These are phyloP conservation scores for Citrus unshiu DNA, from an alignment of 345 rosid genomes.

Conservation along the genomic window DNA sequence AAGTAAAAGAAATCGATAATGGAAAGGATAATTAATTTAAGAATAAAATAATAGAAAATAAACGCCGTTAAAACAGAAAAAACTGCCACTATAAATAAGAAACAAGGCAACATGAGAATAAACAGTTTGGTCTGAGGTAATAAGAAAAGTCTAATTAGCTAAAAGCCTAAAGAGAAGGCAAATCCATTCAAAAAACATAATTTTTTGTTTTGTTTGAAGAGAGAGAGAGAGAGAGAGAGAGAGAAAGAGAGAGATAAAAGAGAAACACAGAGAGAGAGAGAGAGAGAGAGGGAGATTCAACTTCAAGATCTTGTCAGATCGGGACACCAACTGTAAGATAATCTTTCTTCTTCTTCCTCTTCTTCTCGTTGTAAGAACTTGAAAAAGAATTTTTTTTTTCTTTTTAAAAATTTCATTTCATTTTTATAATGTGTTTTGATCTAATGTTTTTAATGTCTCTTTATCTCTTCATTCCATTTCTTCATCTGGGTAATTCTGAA, in stretches of 20 bases:
- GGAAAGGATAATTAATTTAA: neutral
- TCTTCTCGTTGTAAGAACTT: neutral
- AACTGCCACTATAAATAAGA: slow-evolving; percentile 28
- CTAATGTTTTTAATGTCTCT: slow-evolving; percentile 9
- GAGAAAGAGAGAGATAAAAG: slow-evolving; percentile 12
- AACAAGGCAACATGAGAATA: slow-evolving; percentile 20
- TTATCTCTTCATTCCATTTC: slow-evolving; percentile 1
- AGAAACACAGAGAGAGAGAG: no score
- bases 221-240: slow-evolving; percentile 16
- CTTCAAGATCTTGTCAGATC: slow-evolving; percentile 53
- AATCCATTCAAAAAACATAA: slow-evolving; percentile 13
- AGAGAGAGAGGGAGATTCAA: neutral
- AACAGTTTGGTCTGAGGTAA: slow-evolving; percentile 1
- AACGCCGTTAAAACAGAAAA: slow-evolving; percentile 30
- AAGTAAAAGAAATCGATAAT: neutral
- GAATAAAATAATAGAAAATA: neutral
- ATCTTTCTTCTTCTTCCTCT: slow-evolving; percentile 15
- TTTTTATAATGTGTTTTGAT: slow-evolving; percentile 26
- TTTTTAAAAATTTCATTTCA: neutral
- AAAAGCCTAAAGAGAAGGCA: slow-evolving; percentile 22
- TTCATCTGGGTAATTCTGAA: neutral
- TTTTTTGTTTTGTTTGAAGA: slow-evolving; percentile 21
- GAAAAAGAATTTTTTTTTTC: neutral
- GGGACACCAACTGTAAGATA: slow-evolving; percentile 32
- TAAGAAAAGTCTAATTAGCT: slow-evolving; percentile 15